Base-by-base conservation (phyloP, 2,329 filamentous ascomycete genomes). In the Apiospora koreana region DNA sequence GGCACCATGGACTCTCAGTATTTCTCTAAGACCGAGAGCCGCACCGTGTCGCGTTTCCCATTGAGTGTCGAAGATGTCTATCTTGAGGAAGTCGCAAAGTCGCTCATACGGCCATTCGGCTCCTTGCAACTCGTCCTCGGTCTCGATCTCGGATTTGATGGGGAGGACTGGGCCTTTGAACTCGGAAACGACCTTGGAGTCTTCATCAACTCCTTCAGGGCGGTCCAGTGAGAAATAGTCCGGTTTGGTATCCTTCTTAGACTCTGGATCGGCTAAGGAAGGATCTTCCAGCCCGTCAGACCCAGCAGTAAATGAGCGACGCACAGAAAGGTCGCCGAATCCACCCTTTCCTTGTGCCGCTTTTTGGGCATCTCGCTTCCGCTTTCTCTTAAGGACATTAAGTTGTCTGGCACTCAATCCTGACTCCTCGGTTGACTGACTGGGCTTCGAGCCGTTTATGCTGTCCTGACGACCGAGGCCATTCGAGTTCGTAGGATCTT, bases 41-140 rank as follows among this genome's bases (percentile, higher is more conserved):
- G 97, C 96, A 76, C 96, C 96, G 80, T 99, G 96, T 21, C 96
- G 92, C 9, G 95, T 94, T 81, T 99, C 96, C 97, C 96, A 99
- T 65, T 92, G 91, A 2, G 93, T 86, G 78, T 99, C 95, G 76
- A 99, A 98, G 1, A 99, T 86, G 78, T 99, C 96, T 43, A 98
- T 87, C 77, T 94, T 95, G 71, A 99, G 88, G 76, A 98, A 96
- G 72, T 98, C 96, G 80, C 94, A 98, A 45, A 99, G 89, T 68
- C 94, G 91, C 77, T 98, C 95, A 77, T 94, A 98, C 0, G 96
- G 96, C 96, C 96, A 99, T 78, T 97, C 94, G 3, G 88, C 86
- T 2, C 94, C 94, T 76, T 95, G 89, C 71, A 93, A 87, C 74
- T 92, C 89, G 18, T 92, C 88, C 70, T 97, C 93, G 2, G 90